Evolutionary conservation across 306 rosid genomes (phyloP).

Genomic region (Sechiopsis laciniata): DNA sequence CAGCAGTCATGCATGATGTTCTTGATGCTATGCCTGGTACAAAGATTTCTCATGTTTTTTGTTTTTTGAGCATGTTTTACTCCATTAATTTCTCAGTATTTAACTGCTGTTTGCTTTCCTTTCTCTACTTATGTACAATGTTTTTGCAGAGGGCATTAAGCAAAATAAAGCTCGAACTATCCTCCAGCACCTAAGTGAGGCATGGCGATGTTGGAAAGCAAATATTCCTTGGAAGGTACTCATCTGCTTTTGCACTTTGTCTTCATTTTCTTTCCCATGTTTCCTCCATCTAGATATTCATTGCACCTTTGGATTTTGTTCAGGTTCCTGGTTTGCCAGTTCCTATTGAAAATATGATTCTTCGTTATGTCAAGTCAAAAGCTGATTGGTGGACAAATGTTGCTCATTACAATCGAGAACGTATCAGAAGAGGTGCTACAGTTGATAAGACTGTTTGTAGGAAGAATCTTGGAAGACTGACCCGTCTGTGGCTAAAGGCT

Average conservation of each 20-base stretch:
- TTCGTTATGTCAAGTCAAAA: slow-evolving; percentile 95
- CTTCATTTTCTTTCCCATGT: not conserved
- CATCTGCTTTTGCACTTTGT: not conserved
- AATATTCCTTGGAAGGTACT: slow-evolving; percentile 98
- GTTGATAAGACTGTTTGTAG: slow-evolving; percentile 98
- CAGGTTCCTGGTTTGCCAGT: slow-evolving; percentile 98
- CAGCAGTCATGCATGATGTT: slow-evolving; percentile 99
- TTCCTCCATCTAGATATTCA: not conserved
- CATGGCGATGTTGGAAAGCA: slow-evolving; percentile 99
- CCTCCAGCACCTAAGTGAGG: slow-evolving; percentile 97
- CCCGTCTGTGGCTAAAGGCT: slow-evolving; percentile 95
- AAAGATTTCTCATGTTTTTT: not conserved
- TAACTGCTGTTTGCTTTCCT: slow-evolving; percentile 5
- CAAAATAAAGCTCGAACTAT: slow-evolving; percentile 96
- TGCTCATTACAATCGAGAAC: slow-evolving; percentile 96
- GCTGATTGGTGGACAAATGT: slow-evolving; percentile 99
- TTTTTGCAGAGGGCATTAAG: slow-evolving; percentile 81
- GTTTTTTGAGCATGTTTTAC: not conserved
- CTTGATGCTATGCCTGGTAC: slow-evolving; percentile 99
- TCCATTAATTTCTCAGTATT: slow-evolving; percentile 4
- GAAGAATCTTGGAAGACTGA: slow-evolving; percentile 94
- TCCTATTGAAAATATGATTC: slow-evolving; percentile 98
- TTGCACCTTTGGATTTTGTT: not conserved
- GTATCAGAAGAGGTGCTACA: slow-evolving; percentile 98
- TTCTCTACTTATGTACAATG: slow-evolving; percentile 5